phyloP scores from a whole-genome alignment of 2,329 filamentous ascomycete genomes.

The Trichophyton schoenleinii region DNA sequence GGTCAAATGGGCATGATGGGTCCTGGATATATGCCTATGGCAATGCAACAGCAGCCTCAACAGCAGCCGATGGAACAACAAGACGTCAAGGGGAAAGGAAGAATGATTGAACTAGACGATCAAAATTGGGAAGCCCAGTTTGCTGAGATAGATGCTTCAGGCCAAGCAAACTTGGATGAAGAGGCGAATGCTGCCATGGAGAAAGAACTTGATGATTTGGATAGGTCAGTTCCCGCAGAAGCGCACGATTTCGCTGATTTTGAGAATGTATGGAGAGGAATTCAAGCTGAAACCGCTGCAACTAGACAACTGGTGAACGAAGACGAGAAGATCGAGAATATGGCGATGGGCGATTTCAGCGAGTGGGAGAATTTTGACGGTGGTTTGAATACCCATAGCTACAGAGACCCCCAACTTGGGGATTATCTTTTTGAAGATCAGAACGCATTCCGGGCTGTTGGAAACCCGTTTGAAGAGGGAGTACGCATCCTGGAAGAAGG shows the following conservation, averaged over 20 bases:
- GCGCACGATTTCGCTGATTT: slow-evolving; percentile 63
- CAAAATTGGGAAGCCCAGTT: slow-evolving; percentile 95
- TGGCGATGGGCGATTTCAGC: slow-evolving; percentile 58
- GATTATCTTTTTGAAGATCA: slow-evolving; percentile 92
- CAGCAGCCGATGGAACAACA: slow-evolving; percentile 30
- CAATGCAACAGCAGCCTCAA: slow-evolving; percentile 33
- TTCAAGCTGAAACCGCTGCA: slow-evolving; percentile 34
- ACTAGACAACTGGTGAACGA: slow-evolving; percentile 51
- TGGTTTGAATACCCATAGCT: slow-evolving; percentile 51
- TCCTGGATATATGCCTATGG: slow-evolving; percentile 36
- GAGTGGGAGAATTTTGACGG: slow-evolving; percentile 68
- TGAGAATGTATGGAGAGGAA: slow-evolving; percentile 55
- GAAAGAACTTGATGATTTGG: slow-evolving; percentile 76
- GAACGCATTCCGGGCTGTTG: slow-evolving; percentile 71
- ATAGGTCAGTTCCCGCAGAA: slow-evolving; percentile 62
- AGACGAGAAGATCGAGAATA: slow-evolving; percentile 41
- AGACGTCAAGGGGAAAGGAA: slow-evolving; percentile 69
- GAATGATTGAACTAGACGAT: slow-evolving; percentile 83
- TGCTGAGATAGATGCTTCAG: slow-evolving; percentile 60
- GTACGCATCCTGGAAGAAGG: slow-evolving; percentile 86
- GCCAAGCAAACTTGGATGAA: slow-evolving; percentile 42
- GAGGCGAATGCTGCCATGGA: slow-evolving; percentile 66
- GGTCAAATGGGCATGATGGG: slow-evolving; percentile 40
- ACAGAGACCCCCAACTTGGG: slow-evolving; percentile 66
- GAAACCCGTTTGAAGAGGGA: slow-evolving; percentile 84